Percentiles rank a stretch among this genome's conserved stretches.
These are phyloP conservation scores for Mucor velutinosus DNA, from an alignment of 371 early-diverging fungal species.

Conservation along the genomic window DNA sequence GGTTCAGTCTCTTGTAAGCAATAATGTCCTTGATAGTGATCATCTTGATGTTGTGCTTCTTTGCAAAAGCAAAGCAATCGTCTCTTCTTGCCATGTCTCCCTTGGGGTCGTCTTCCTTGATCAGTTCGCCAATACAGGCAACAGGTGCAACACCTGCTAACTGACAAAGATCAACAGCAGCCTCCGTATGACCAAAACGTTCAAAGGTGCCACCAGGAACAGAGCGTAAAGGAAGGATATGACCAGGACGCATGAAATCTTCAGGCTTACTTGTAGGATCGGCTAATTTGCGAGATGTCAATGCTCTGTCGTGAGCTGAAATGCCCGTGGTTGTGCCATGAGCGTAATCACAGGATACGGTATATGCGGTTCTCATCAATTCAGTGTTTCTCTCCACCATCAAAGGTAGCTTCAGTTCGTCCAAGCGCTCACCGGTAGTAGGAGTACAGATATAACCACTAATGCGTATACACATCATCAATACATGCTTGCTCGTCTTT, in stretches of 20 bases:
- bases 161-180: slow-evolving; percentile 86
- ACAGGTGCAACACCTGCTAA: slow-evolving; percentile 81
- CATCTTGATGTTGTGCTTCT: slow-evolving; percentile 79
- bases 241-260: slow-evolving; percentile 92
- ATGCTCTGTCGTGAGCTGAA: slow-evolving; percentile 88
- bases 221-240: slow-evolving; percentile 90
- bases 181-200: slow-evolving; percentile 95
- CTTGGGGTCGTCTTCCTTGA: slow-evolving; percentile 74
- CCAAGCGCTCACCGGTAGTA: slow-evolving; percentile 72
- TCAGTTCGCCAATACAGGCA: slow-evolving; percentile 91
- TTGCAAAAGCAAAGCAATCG: slow-evolving; percentile 84
- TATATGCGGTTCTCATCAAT: slow-evolving; percentile 89
- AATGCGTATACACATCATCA: neutral
- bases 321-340: slow-evolving; percentile 94
- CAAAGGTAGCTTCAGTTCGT: slow-evolving; percentile 83
- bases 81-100: slow-evolving; percentile 94
- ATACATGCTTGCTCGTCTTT: too few relatives aligned
- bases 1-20: slow-evolving; percentile 52
- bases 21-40: slow-evolving; percentile 89
- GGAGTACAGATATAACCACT: slow-evolving; percentile 95
- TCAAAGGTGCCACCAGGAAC: slow-evolving; percentile 78
- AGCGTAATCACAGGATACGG: slow-evolving; percentile 85
- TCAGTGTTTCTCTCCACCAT: slow-evolving; percentile 95
- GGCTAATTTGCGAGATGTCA: slow-evolving; percentile 81
- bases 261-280: slow-evolving; percentile 63